Percentiles rank a stretch among this genome's conserved stretches.
Evolutionary conservation across 306 rosid species (phyloP).

Genomic region (Astragalus glycyphyllos): DNA sequence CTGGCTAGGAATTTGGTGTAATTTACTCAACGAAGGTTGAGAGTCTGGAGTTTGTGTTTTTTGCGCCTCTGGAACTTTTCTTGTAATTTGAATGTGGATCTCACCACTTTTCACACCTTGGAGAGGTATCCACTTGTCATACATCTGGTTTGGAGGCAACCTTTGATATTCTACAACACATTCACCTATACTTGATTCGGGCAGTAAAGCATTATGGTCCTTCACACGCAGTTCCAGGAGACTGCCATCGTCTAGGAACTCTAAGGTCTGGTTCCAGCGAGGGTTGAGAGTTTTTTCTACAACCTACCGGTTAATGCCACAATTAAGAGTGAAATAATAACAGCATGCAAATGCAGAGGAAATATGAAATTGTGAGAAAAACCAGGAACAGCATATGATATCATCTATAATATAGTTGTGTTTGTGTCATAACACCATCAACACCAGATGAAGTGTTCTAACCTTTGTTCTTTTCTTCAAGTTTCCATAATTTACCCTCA

Average conservation of each 20-base stretch:
- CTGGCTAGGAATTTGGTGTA: conserved; percentile 75
- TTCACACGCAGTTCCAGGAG: conserved; percentile 74
- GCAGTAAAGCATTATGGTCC: conserved; percentile 83
- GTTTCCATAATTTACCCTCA: conserved; percentile 83
- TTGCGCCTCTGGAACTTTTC: conserved; percentile 77
- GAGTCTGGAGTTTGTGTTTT: conserved; percentile 63
- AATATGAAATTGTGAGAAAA: neutral
- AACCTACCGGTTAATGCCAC: conserved; percentile 55
- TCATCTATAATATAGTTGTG: neutral
- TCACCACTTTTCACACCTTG: conserved; percentile 92
- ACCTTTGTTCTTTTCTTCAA: conserved; percentile 93
- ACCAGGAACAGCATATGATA: neutral
- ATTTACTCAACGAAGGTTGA: conserved; percentile 68
- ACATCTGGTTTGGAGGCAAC: conserved; percentile 75
- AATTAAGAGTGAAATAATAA: conserved; percentile 8
- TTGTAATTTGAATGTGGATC: conserved; percentile 80
- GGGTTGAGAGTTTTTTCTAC: conserved; percentile 85
- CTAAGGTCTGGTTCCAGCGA: conserved; percentile 91
- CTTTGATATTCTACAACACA: conserved; percentile 90
- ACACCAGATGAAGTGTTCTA: conserved; percentile 34
- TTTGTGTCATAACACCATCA: neutral
- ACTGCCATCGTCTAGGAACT: conserved; percentile 86
- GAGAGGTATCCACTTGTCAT: conserved; percentile 97
- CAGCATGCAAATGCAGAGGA: neutral
- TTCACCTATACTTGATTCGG: conserved; percentile 78